Percentiles rank a stretch among this genome's conserved stretches.
Conservation (phyloP, 129 eudicot genomes). For the Escallonia herrerae region DNA sequence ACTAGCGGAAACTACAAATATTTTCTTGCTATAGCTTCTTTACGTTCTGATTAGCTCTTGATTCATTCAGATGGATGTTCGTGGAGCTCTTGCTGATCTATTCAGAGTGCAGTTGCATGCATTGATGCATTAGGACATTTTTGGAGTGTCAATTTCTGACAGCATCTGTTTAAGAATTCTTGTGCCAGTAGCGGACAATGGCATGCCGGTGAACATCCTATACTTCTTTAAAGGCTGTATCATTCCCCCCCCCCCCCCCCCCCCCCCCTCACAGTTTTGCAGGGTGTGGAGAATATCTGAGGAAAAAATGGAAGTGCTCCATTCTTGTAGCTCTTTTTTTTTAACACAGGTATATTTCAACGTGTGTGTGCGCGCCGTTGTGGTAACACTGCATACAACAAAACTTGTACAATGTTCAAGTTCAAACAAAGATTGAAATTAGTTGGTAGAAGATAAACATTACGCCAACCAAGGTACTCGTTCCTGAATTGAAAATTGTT, state of each 20-base stretch:
- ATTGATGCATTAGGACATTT: slow-evolving; percentile 35
- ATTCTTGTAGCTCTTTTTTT: not conserved
- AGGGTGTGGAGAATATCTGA: not conserved
- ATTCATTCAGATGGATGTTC: slow-evolving; percentile 66
- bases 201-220: not conserved
- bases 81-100: slow-evolving; percentile 81
- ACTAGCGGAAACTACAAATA: too few relatives aligned
- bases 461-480: too few relatives aligned
- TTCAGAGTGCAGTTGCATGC: slow-evolving; percentile 60
- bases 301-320: not conserved
- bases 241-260: not conserved
- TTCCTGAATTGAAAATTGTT: too few relatives aligned
- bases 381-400: too few relatives aligned
- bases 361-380: too few relatives aligned
- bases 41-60: not conserved
- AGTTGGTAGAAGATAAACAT: too few relatives aligned
- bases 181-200: not conserved
- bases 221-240: not conserved
- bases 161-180: not conserved
- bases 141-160: not conserved
- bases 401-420: too few relatives aligned
- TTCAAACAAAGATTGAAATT: too few relatives aligned
- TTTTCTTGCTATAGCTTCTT: too few relatives aligned
- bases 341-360: too few relatives aligned
- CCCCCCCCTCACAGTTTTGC: not conserved